These are phyloP conservation scores for Pleurotus cornucopiae DNA, from an alignment of 768 basidiomycete species.

Conservation along the genomic window DNA sequence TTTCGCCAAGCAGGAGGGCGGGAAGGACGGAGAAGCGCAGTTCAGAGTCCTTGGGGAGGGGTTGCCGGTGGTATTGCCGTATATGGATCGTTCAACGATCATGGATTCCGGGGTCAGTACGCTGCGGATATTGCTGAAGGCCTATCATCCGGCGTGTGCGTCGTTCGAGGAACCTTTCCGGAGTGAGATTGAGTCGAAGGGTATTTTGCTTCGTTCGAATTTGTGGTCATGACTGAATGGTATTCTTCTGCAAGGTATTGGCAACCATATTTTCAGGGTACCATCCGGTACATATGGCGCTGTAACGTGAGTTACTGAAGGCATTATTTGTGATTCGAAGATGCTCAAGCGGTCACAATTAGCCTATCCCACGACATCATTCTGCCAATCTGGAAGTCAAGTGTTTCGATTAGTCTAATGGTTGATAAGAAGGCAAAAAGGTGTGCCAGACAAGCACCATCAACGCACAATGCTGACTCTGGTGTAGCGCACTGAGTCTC, in stretches of 20 bases:
- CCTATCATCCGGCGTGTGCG: conserved; percentile 74
- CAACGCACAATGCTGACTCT: background rate
- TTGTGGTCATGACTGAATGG: background rate
- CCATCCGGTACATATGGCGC: conserved; percentile 46
- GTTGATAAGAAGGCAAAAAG: conserved; percentile 96
- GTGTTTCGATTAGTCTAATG: conserved; percentile 84
- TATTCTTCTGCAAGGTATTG: conserved; percentile 39
- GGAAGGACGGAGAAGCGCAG: conserved; percentile 51
- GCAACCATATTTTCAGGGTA: conserved; percentile 74
- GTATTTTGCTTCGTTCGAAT: conserved; percentile 29
- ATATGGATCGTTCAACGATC: conserved; percentile 61
- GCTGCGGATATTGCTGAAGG: conserved; percentile 63
- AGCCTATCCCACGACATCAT: conserved; percentile 74
- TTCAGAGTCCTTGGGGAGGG: conserved; percentile 88
- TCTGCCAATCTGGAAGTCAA: conserved; percentile 95
- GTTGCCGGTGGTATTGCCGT: conserved; percentile 79
- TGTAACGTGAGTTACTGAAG: conserved; percentile 42
- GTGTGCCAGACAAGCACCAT: conserved; percentile 29
- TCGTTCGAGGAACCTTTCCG: conserved; percentile 61
- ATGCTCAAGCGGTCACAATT: conserved; percentile 6
- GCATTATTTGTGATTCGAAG: background rate
- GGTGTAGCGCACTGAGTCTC: conserved; percentile 73
- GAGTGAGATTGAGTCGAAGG: conserved; percentile 42
- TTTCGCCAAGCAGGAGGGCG: conserved; percentile 84
- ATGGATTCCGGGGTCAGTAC: conserved; percentile 51